Conservation (phyloP, 176 grass and related monocot genomes). For the Zizania latifolia region DNA sequence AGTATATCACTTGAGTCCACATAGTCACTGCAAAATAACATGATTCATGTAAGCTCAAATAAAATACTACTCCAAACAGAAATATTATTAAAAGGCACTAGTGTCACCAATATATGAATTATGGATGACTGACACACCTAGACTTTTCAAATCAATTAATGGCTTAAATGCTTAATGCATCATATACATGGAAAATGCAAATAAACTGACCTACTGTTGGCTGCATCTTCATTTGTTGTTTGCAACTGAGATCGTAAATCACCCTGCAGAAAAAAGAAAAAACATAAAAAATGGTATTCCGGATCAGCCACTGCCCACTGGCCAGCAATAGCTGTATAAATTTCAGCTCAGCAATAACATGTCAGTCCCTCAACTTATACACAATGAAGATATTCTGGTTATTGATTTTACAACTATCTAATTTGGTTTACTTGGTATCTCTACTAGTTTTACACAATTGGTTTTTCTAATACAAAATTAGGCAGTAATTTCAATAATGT, state of each 20-base stretch:
- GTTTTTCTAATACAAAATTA: background rate
- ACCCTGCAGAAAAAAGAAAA: conserved; percentile 45
- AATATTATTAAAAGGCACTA: conserved; percentile 7
- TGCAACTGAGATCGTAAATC: conserved; percentile 83
- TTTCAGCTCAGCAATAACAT: background rate
- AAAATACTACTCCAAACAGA: background rate
- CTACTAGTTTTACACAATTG: background rate
- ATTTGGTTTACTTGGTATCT: background rate
- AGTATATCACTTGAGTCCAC: conserved; percentile 84
- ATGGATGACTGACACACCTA: conserved; percentile 2
- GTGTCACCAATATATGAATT: background rate
- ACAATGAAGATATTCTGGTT: background rate
- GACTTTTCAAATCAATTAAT: background rate
- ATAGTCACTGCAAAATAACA: conserved; percentile 64
- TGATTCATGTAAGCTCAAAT: background rate
- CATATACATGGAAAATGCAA: background rate
- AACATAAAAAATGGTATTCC: background rate
- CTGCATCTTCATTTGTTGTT: conserved; percentile 71
- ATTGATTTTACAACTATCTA: background rate
- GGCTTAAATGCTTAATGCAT: background rate
- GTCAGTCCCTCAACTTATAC: background rate
- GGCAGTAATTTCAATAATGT: background rate
- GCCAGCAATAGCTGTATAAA: conserved; percentile 14
- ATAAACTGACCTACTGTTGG: conserved; percentile 61
- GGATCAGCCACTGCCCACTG: conserved; percentile 2